Conservation (phyloP, 148 eudicot species). For the Silene latifolia region DNA sequence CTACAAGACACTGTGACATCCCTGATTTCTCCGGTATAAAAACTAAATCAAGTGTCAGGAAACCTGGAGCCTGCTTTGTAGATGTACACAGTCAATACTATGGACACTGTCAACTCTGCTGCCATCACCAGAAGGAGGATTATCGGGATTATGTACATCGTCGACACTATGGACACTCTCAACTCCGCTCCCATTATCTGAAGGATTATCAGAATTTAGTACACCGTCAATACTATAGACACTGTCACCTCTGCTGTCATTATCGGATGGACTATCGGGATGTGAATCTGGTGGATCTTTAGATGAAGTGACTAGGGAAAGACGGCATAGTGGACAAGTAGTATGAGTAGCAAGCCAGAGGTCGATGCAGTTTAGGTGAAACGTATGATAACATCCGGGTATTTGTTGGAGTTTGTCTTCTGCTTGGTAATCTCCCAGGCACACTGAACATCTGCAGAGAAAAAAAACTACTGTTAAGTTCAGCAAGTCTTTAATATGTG, state of each 20-base stretch:
- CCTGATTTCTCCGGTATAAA: not conserved
- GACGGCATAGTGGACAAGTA: conserved; percentile 31
- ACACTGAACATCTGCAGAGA: conserved; percentile 26
- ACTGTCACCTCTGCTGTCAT: not conserved
- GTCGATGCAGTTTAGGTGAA: conserved; percentile 30
- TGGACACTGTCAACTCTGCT: not conserved
- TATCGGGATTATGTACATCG: no score
- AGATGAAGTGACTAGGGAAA: conserved; percentile 26
- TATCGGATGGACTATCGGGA: conserved; percentile 14
- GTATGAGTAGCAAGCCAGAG: conserved; percentile 30
- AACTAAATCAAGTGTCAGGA: not conserved
- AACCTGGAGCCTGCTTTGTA: conserved; percentile 22
- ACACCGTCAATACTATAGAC: conserved; percentile 16
- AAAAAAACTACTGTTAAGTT: not conserved
- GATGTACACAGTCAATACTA: conserved; percentile 16
- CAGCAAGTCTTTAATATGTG: not conserved
- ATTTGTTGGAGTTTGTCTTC: conserved; percentile 31
- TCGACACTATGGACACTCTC: no score
- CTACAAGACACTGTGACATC: not conserved
- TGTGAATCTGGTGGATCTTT: conserved; percentile 17
- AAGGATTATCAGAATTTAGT: conserved; percentile 16
- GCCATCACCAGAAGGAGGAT: not conserved
- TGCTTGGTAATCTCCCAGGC: conserved; percentile 32
- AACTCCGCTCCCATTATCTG: not conserved
- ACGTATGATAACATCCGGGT: conserved; percentile 29